These are phyloP conservation scores for Zymoseptoria ardabiliae DNA, from an alignment of 2,329 filamentous ascomycete genomes.

Conservation along the genomic window DNA sequence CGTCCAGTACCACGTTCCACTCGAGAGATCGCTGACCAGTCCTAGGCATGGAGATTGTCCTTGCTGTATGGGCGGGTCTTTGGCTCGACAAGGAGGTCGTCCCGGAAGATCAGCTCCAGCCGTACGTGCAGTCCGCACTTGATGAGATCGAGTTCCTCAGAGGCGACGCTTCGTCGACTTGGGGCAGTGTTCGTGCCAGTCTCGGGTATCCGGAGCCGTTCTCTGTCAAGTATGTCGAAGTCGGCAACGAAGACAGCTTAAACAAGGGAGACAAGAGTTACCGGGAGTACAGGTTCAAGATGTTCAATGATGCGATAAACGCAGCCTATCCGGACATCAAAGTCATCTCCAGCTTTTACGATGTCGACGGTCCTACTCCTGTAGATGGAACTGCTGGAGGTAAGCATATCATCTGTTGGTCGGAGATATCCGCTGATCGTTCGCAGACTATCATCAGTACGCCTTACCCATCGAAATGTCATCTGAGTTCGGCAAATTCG, in stretches of 20 bases:
- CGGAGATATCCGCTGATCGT: not conserved
- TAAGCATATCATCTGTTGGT: not conserved
- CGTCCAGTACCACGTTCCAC: not conserved
- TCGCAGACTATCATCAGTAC: slow-evolving; percentile 28
- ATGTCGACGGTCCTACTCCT: slow-evolving; percentile 16
- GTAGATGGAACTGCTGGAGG: slow-evolving; percentile 1
- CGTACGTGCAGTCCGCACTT: slow-evolving; percentile 50
- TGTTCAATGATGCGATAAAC: slow-evolving; percentile 54
- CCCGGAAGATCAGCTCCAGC: slow-evolving; percentile 40
- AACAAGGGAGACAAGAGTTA: slow-evolving; percentile 37
- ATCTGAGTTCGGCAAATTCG: slow-evolving; percentile 34
- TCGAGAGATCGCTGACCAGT: not conserved
- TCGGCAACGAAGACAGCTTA: slow-evolving; percentile 63
- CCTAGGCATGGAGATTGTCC: slow-evolving; percentile 44
- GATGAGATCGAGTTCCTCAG: slow-evolving; percentile 58
- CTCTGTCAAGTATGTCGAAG: slow-evolving; percentile 53
- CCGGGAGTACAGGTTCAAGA: slow-evolving; percentile 47
- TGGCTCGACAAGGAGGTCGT: slow-evolving; percentile 46
- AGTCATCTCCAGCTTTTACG: slow-evolving; percentile 44
- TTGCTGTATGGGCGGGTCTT: slow-evolving; percentile 53
- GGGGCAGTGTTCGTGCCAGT: slow-evolving; percentile 51
- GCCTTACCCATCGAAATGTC: slow-evolving; percentile 23
- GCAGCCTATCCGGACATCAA: slow-evolving; percentile 51
- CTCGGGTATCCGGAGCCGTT: slow-evolving; percentile 58
- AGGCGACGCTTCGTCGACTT: slow-evolving; percentile 47